Base-by-base conservation (phyloP, 2,329 filamentous ascomycete genomes). In the Colletotrichum lupini region DNA sequence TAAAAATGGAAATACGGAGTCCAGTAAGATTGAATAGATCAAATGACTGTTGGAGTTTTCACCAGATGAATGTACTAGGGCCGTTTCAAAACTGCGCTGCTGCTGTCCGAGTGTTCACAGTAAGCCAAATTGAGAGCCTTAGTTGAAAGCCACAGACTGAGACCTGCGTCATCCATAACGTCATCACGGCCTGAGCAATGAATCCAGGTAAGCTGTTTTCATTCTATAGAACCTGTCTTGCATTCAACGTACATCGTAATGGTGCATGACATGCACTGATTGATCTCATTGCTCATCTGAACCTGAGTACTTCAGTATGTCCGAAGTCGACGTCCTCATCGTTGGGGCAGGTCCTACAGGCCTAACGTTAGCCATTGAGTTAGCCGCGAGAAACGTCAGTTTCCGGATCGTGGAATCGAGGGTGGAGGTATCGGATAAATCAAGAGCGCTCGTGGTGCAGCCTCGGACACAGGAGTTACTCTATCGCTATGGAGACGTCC, bases 401-500 rank as follows among this genome's bases (percentile, higher is more conserved):
- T 83, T 83, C 74, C 80, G 82, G 68, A 81, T 85, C 69, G 76
- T 86, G 63, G 83, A 86, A 68, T 79, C 80, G 57, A 73, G 69
- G 3, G 67, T 75, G 5, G 75, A 65, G 4, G 81, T 80, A 12
- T 83, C 80, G 7, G 78, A 82, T 57, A 81, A 83, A 68, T 84
- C 82, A 73, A 84, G 80, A 74, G 87, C 80, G 5, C 77, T 89
- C 0, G 81, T 83, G 9, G 77, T 89, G 6, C 88, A 89, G 67
- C 81, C 86, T 12, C 84, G 87, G 7, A 87, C 84, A 1, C 76
- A 88, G 8, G 88, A 90, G 75, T 79, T 89, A 24, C 83, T 89
- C 62, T 82, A 82, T 58, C 86, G 87, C 42, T 82, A 89, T 52
- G 79, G 78, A 49, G 75, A 32, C 22, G 37, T 85, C 37, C 77